Evolutionary conservation across 441 rosid genomes (phyloP), one percentile per base, ranked within the genome.

Genomic region (Gossypium davidsonii): DNA sequence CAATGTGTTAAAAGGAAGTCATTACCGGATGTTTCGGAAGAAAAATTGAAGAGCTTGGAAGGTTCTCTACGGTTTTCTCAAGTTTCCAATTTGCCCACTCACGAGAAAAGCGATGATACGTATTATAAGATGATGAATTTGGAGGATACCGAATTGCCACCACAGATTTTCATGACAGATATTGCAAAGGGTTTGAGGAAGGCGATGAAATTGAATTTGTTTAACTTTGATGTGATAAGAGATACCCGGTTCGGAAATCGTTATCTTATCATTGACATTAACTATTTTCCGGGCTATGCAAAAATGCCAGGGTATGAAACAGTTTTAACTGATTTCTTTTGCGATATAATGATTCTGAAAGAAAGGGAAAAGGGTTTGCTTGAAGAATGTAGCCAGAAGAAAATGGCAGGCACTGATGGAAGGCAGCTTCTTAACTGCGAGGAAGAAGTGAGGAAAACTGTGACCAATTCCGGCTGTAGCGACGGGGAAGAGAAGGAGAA

Each of bases 281-380:
- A 90, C 73, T 90, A 89, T 74, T 89, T 90, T 73, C 93, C 96
- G 58, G 93, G 91, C 57, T 90, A 89, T 39, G 90, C 92, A 1
- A 90, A 90, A 81, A 82, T 88, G 89, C 93, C 90, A 0, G 84
- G 77, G 64, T 88, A 88, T 63, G 96, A 89, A 82, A 77, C 84
- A 12, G 83, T 87, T 57, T 83, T 90, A 78, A 87, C 88, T 2
- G 87, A 87, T 75, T 90, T 90, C 84, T 84, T 90, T 57, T 79
- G 81, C 71, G 83, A 86, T 68, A 71, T 90, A 17, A 80, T 81
- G 17, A 18, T 66, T 18, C 72, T 55, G 75, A 73, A 42, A 26
- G 78, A 65, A 53, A 62, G 63, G 52, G 75, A 31, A 71, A 60
- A 46, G 56, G 56, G 26, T 61, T 75, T 37, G n/a, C 61, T 46